A percentile compares a stretch with the other conserved stretches of the same genome.
These are phyloP conservation scores for Clonostachys solani DNA, from an alignment of 2,329 filamentous ascomycete genomes.

Conservation along the genomic window DNA sequence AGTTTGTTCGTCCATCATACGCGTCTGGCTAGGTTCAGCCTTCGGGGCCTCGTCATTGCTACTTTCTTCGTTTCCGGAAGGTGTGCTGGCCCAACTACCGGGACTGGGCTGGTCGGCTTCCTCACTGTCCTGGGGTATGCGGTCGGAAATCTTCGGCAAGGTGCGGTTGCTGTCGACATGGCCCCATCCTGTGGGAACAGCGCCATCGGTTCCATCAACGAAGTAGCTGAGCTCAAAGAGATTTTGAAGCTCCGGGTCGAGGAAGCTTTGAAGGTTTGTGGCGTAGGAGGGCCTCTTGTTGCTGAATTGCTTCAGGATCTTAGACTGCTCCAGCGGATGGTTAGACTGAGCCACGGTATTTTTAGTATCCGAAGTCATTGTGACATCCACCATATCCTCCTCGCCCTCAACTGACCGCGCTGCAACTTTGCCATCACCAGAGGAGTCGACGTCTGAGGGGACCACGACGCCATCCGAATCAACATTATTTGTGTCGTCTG, in stretches of 20 bases:
- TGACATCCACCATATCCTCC: constrained; percentile 86
- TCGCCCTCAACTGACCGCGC: constrained; percentile 82
- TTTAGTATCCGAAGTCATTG: constrained; percentile 48
- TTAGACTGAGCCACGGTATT: constrained; percentile 1
- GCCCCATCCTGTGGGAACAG: constrained; percentile 68
- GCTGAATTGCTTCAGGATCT: constrained; percentile 42
- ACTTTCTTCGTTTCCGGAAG: constrained; percentile 45
- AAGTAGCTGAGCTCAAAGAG: constrained; percentile 77
- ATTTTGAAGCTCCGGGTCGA: constrained; percentile 61
- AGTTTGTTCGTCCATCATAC: constrained; percentile 56
- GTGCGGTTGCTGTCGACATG: constrained; percentile 49
- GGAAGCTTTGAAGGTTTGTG: constrained; percentile 44
- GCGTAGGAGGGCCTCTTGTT: constrained; percentile 44
- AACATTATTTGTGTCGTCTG: constrained; percentile 42
- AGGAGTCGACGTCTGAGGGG: constrained; percentile 60
- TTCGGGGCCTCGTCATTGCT: constrained; percentile 43
- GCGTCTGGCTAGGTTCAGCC: constrained; percentile 30
- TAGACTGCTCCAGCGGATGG: constrained; percentile 11
- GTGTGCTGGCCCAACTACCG: constrained; percentile 39
- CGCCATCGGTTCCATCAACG: constrained; percentile 42
- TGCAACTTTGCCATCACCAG: constrained; percentile 65
- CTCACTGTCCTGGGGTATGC: constrained; percentile 42
- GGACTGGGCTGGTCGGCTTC: constrained; percentile 33
- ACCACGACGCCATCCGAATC: constrained; percentile 69
- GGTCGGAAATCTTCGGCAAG: constrained; percentile 48